Conservation (phyloP, 2,329 filamentous ascomycete species). For the Xylaria sp. region DNA sequence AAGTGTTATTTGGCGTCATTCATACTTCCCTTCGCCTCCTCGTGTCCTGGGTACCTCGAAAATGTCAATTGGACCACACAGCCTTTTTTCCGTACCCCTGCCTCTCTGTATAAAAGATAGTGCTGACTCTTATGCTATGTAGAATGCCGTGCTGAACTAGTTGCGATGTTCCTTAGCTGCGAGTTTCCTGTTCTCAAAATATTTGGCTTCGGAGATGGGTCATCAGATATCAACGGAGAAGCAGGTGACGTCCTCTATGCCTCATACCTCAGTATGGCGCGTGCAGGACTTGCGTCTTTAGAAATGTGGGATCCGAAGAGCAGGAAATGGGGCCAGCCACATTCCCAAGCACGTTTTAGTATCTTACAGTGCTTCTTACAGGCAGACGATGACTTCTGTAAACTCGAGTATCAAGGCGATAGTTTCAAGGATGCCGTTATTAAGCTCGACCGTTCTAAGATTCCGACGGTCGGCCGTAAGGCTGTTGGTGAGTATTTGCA, state of each 20-base stretch:
- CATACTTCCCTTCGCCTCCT: neutral
- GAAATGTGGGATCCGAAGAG: conserved; percentile 95
- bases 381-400: conserved; percentile 86
- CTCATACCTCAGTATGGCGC: conserved; percentile 91
- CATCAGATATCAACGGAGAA: conserved; percentile 71
- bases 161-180: conserved; percentile 87
- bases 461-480: conserved; percentile 79
- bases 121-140: conserved; percentile 2
- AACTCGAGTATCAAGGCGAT: conserved; percentile 73
- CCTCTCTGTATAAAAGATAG: neutral
- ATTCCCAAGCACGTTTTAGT: conserved; percentile 89
- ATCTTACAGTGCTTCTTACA: conserved; percentile 84
- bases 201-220: conserved; percentile 87
- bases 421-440: conserved; percentile 84
- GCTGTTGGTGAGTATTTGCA: conserved; percentile 86
- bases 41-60: neutral
- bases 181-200: conserved; percentile 89
- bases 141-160: conserved; percentile 92
- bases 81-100: neutral
- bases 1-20: neutral
- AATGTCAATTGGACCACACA: too few relatives aligned
- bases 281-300: conserved; percentile 84
- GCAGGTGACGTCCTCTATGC: conserved; percentile 88
- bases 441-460: conserved; percentile 83
- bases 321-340: conserved; percentile 89